A percentile compares a stretch with the other conserved stretches of the same genome.
These are phyloP conservation scores for Nicotiana knightiana DNA, from an alignment of 257 asterid genomes.

Conservation along the genomic window DNA sequence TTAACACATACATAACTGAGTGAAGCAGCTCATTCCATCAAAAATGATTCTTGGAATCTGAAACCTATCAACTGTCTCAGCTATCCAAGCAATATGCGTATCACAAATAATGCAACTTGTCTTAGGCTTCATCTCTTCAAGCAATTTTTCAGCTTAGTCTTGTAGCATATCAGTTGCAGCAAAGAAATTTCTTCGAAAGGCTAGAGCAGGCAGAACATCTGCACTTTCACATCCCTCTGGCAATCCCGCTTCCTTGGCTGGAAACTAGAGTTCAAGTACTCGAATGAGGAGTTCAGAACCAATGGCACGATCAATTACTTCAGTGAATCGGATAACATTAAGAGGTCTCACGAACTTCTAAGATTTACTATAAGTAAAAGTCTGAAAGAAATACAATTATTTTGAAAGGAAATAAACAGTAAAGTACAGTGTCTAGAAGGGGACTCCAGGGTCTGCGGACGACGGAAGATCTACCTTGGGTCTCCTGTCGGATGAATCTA, in stretches of 20 bases:
- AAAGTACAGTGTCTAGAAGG: no score
- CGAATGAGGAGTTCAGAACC: not conserved
- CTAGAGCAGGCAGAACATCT: not conserved
- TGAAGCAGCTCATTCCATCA: conserved; percentile 1
- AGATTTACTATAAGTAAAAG: no score
- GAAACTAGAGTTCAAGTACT: not conserved
- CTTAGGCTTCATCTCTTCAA: not conserved
- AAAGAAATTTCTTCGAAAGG: not conserved
- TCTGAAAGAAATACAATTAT: no score
- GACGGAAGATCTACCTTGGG: no score
- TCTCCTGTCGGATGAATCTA: no score
- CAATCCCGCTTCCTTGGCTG: conserved; percentile 2
- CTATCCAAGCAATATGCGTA: not conserved
- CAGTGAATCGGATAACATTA: not conserved
- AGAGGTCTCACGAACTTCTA: no score
- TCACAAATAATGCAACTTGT: not conserved
- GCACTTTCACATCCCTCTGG: not conserved
- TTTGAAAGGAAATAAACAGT: no score
- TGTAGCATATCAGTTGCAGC: not conserved
- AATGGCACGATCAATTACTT: not conserved
- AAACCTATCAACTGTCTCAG: not conserved
- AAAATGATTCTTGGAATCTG: not conserved
- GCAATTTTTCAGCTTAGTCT: not conserved
- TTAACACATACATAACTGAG: no score
- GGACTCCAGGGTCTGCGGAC: no score